Percentiles rank a stretch among this genome's conserved stretches.
Evolutionary conservation across 352 stramenopile species (phyloP).

Genomic region (Phytopythium vexans): DNA sequence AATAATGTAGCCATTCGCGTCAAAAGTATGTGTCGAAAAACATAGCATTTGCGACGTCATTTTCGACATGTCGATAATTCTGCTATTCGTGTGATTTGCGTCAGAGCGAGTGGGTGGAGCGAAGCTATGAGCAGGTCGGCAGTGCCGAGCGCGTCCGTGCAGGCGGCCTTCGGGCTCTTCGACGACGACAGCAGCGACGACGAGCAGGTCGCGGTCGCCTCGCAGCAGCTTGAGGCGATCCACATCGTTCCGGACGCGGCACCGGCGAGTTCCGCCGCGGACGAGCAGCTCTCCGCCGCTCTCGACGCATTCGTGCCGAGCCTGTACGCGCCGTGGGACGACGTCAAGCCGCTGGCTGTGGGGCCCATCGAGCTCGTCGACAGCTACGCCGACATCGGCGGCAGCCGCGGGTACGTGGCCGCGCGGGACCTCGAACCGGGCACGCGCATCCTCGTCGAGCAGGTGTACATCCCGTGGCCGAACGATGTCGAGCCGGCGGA

Average conservation of each 20-base stretch:
- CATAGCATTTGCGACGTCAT: no score
- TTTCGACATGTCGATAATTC: no score
- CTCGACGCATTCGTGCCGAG: constrained; percentile 15
- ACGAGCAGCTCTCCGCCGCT: constrained; percentile 6
- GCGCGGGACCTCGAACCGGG: constrained; percentile 71
- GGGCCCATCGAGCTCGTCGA: constrained; percentile 72
- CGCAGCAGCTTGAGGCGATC: constrained; percentile 21
- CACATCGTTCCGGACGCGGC: constrained; percentile 11
- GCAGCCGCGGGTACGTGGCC: constrained; percentile 88
- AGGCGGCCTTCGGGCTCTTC: constrained; percentile 79
- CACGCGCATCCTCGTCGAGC: constrained; percentile 89
- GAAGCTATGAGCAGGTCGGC: constrained; percentile 8
- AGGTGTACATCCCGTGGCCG: constrained; percentile 89
- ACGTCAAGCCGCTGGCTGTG: constrained; percentile 77
- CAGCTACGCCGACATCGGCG: constrained; percentile 58
- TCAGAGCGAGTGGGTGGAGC: no score
- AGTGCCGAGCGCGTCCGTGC: constrained; percentile 41
- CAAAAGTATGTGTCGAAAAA: no score
- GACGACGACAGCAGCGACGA: constrained; percentile 81
- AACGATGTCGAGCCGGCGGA: constrained; percentile 76
- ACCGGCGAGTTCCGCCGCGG: not conserved
- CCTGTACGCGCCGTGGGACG: constrained; percentile 70
- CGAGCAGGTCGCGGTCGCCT: constrained; percentile 14
- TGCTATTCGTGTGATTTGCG: no score
- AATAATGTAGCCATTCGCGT: no score